These are phyloP conservation scores for Tricholoma hemisulphureum DNA, from an alignment of 768 basidiomycete species.

Conservation along the genomic window DNA sequence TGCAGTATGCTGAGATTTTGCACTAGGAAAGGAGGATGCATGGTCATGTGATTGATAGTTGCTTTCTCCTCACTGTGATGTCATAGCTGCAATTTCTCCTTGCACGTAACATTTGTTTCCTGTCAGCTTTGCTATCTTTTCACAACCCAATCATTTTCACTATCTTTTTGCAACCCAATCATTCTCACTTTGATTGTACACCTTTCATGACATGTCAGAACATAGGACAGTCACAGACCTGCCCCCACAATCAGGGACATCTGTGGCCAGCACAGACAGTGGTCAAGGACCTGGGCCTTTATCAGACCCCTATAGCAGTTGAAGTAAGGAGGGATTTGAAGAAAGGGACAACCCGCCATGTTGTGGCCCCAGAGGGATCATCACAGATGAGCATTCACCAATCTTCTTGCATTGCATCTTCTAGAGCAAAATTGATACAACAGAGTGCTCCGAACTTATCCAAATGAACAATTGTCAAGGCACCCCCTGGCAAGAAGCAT, in stretches of 20 bases:
- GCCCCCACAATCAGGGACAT: background rate
- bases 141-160: no score
- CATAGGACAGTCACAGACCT: no score
- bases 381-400: background rate
- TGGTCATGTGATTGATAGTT: constrained; percentile 56
- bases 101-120: no score
- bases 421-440: background rate
- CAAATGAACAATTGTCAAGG: background rate
- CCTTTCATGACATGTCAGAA: no score
- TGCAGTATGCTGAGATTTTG: constrained; percentile 58
- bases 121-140: no score
- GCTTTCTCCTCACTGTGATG: no score
- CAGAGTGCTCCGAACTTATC: background rate
- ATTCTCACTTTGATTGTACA: no score
- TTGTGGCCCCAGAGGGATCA: background rate
- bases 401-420: background rate
- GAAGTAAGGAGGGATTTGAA: background rate
- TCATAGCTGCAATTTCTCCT: no score
- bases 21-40: constrained; percentile 45
- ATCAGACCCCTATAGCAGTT: background rate
- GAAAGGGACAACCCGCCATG: background rate
- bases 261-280: background rate
- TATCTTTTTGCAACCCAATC: no score
- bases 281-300: background rate
- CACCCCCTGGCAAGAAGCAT: background rate